Conservation (phyloP, 306 rosid species). For the Astragalus glycyphyllos region DNA sequence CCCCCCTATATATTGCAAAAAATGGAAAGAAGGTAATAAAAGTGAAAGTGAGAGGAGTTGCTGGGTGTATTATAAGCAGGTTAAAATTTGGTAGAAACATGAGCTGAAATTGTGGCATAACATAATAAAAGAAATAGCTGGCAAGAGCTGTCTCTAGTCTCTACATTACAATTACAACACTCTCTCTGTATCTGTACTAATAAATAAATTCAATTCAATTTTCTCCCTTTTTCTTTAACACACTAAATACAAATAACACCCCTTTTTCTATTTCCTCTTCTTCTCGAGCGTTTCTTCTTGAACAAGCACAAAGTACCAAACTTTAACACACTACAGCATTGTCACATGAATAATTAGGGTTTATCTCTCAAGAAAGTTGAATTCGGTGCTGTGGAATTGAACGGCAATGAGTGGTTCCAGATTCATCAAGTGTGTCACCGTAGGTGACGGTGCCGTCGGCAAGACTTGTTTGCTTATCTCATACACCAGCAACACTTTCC, state of each 20-base stretch:
- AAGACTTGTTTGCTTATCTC: conserved; percentile 99
- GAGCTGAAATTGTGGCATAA: conserved; percentile 45
- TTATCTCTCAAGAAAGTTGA: conserved; percentile 34
- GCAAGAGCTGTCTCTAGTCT: conserved; percentile 66
- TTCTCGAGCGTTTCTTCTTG: conserved; percentile 24
- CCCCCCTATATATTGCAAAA: neutral
- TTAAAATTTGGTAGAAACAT: conserved; percentile 35
- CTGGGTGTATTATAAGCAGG: conserved; percentile 9
- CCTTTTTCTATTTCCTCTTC: neutral
- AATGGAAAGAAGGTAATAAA: neutral
- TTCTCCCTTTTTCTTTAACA: conserved; percentile 1
- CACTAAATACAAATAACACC: neutral
- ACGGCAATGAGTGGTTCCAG: conserved; percentile 83
- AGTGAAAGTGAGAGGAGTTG: conserved; percentile 24
- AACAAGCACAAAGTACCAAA: conserved; percentile 43
- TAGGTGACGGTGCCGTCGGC: conserved; percentile 97
- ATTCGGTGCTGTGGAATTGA: conserved; percentile 11
- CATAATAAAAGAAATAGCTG: conserved; percentile 52
- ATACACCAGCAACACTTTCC: conserved; percentile 97
- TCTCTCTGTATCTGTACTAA: conserved; percentile 25
- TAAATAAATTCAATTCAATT: neutral
- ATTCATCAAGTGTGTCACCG: conserved; percentile 95
- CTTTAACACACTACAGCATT: conserved; percentile 28
- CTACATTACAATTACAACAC: conserved; percentile 51
- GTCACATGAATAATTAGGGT: conserved; percentile 49